Conservation (phyloP, 2,329 filamentous ascomycete species). For the Cercospora zeina region DNA sequence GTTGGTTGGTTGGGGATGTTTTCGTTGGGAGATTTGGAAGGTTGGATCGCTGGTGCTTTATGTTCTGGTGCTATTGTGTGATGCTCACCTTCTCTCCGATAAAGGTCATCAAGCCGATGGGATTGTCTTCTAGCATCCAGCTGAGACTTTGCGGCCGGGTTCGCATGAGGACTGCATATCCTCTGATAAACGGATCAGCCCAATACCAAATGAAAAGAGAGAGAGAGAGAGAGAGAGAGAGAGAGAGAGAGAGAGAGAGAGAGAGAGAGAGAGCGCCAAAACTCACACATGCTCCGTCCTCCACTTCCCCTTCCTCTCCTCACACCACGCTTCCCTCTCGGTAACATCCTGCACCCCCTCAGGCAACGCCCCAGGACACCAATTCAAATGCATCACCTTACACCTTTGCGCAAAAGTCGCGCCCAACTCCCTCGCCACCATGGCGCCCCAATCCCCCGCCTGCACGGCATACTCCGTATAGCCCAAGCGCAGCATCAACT, state of each 20-base stretch:
- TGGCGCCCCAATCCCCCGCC: conserved; percentile 48
- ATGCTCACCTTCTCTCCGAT: conserved; percentile 45
- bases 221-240: too few species aligned
- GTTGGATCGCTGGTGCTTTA: background rate
- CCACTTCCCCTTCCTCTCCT: conserved; percentile 42
- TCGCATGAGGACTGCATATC: conserved; percentile 47
- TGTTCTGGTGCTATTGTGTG: background rate
- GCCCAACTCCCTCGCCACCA: conserved; percentile 45
- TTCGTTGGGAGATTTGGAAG: too few species aligned
- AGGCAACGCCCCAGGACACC: conserved; percentile 44
- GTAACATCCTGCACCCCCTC: conserved; percentile 36
- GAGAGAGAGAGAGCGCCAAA: background rate
- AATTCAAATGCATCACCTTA: conserved; percentile 47
- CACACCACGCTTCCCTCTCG: conserved; percentile 40
- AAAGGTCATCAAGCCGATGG: conserved; percentile 48
- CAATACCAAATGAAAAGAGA: too few species aligned
- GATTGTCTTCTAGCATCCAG: conserved; percentile 47
- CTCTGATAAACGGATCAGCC: conserved; percentile 31
- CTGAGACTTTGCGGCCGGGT: conserved; percentile 49
- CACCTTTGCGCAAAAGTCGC: conserved; percentile 41
- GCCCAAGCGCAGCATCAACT: conserved; percentile 45
- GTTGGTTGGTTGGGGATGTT: too few species aligned
- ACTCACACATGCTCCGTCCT: conserved; percentile 38
- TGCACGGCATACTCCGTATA: conserved; percentile 45
- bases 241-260: too few species aligned